phyloP scores from a whole-genome alignment of 2,329 filamentous ascomycete species.

The Clonostachys rhizophaga region DNA sequence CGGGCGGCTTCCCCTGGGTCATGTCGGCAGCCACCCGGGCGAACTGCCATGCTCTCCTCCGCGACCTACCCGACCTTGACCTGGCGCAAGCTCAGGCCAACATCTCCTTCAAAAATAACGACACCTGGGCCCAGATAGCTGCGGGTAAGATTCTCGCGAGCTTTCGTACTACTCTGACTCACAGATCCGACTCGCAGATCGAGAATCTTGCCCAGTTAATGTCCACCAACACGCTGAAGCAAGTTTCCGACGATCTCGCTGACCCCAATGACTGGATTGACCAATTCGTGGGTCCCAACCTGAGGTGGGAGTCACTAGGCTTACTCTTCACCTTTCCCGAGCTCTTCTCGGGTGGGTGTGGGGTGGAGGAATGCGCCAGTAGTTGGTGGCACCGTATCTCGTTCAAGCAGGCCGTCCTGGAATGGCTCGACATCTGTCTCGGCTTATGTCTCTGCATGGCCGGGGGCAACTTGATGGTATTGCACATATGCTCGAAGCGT shows the following conservation, averaged over 20 bases:
- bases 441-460: conserved; percentile 10
- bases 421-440: conserved; percentile 20
- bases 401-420: not conserved
- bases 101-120: conserved; percentile 3
- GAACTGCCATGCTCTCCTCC: conserved; percentile 24
- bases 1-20: not conserved
- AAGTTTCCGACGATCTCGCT: conserved; percentile 24
- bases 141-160: conserved; percentile 19
- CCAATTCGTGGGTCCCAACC: conserved; percentile 27
- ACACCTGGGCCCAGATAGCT: conserved; percentile 22
- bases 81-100: conserved; percentile 6
- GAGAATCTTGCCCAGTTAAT: conserved; percentile 27
- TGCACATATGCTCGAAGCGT: conserved; percentile 21
- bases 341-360: not conserved
- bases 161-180: conserved; percentile 22
- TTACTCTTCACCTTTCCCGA: conserved; percentile 18
- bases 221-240: conserved; percentile 27
- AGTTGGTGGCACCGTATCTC: not conserved
- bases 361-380: too few species aligned
- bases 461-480: conserved; percentile 21
- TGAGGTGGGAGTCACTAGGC: conserved; percentile 38
- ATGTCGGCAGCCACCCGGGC: conserved; percentile 2
- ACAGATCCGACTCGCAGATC: conserved; percentile 17
- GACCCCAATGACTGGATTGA: conserved; percentile 27
- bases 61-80: conserved; percentile 20